Evolutionary conservation across 2,329 filamentous ascomycete species (phyloP), one percentile per base, ranked within the genome.

Genomic region (Aureobasidium subglaciale): DNA sequence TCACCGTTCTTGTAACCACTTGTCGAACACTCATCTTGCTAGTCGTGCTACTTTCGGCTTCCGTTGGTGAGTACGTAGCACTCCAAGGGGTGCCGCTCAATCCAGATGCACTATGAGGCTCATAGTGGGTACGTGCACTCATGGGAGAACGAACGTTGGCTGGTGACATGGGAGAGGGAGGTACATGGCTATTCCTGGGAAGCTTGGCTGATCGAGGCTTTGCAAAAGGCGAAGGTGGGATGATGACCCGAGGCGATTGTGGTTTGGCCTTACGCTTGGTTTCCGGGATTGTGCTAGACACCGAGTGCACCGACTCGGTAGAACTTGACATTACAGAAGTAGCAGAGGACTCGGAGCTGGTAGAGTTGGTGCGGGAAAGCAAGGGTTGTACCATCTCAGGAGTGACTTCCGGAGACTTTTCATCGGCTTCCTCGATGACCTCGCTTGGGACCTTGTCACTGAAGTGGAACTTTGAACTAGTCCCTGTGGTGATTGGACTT

Each of bases 1-100:
- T 96, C 58, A 96, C 88, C 15, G 90, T 96, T 63, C 90, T 82
- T n/a, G 91, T 96, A 53, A 96, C 88, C 4, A 96, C 90, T 70
- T 96, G 90, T 55, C 89, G 79, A 57, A 96, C 90, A 66, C 79
- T 84, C 54, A 85, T 80, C 15, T 74, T 86, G 59, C 65, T 66
- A 20, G 64, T 63, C 53, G 58, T 49, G n/a, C 38, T 46, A 16
- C 30, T 35, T 6, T 52, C 57, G 7, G 53, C 32, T 24, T 56
- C 46, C 18, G 54, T 53, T 16, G 54, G 52, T 22, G 53, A 52
- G n/a, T 52, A 49, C 5, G 41, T 40, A n/a, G 59, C 59, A 20
- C 59, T 60, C 67, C 68, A 70, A 7, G 68, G 68, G 38, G 66
- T 62, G 16, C 64, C 64, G 55, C 67, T 68, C 40, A 68, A 58